Evolutionary conservation across 257 asterid genomes (phyloP).

Genomic region (Solanum gandarillasii): DNA sequence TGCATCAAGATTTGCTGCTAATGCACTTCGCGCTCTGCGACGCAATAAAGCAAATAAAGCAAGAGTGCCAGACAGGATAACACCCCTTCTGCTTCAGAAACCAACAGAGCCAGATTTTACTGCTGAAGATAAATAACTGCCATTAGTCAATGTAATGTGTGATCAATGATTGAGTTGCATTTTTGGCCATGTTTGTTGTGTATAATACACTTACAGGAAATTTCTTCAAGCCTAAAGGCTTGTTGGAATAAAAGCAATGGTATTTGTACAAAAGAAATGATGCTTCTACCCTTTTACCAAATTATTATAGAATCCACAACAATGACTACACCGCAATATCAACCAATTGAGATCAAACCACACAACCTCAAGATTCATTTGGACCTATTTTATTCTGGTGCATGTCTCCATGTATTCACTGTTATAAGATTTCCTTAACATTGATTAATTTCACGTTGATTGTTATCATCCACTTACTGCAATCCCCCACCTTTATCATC

Average conservation of each 20-base stretch:
- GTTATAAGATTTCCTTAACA: not conserved
- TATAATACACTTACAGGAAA: not conserved
- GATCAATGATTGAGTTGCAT: not conserved
- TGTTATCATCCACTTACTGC: not conserved
- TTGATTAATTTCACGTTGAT: not conserved
- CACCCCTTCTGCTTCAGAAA: constrained; percentile 74
- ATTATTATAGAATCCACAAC: not conserved
- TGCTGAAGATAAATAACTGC: constrained; percentile 36
- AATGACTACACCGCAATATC: not conserved
- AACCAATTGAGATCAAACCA: not conserved
- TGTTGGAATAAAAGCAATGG: not conserved
- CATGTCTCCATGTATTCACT: not conserved
- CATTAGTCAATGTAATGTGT: constrained; percentile 6
- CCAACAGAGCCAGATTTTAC: constrained; percentile 96
- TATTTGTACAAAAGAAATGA: not conserved
- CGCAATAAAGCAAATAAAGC: constrained; percentile 46
- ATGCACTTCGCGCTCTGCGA: constrained; percentile 59
- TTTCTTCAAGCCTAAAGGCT: not conserved
- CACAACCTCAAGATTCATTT: not conserved
- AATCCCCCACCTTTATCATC: not conserved
- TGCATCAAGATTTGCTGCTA: constrained; percentile 91
- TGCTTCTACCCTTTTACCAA: not conserved
- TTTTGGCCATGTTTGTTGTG: not conserved
- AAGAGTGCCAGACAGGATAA: constrained; percentile 58
- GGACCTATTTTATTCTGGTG: not conserved